Conservation (phyloP, 768 basidiomycete genomes). For the Brasilioporus rufonigricans region DNA sequence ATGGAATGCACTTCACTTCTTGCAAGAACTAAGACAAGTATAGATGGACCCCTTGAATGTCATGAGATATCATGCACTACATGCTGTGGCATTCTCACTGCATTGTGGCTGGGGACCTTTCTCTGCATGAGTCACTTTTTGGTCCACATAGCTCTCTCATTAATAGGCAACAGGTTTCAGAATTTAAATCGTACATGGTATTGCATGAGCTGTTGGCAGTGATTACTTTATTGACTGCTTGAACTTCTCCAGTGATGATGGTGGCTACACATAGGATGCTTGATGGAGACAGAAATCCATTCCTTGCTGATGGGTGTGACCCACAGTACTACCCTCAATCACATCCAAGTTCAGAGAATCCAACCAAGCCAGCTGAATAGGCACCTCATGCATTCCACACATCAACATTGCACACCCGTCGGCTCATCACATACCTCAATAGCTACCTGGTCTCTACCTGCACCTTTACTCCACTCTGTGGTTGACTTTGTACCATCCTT, state of each 20-base stretch:
- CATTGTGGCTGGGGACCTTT: slow-evolving; percentile 69
- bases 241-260: slow-evolving; percentile 18
- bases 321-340: slow-evolving; percentile 14
- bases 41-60: slow-evolving; percentile 40
- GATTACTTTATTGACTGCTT: neutral
- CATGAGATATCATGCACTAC: slow-evolving; percentile 56
- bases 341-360: slow-evolving; percentile 28
- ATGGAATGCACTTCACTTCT: slow-evolving; percentile 25
- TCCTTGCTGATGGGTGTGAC: neutral
- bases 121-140: slow-evolving; percentile 46
- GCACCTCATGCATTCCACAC: slow-evolving; percentile 19
- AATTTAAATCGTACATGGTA: slow-evolving; percentile 1
- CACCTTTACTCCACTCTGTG: slow-evolving; percentile 19
- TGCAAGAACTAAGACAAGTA: neutral
- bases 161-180: neutral
- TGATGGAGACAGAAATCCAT: no score
- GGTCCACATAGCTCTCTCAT: neutral
- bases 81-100: slow-evolving; percentile 61
- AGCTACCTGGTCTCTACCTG: slow-evolving; percentile 17
- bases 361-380: slow-evolving; percentile 29
- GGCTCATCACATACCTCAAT: no score
- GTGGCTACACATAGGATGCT: slow-evolving; percentile 20
- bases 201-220: neutral
- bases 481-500: slow-evolving; percentile 16
- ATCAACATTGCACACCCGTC: no score